A percentile compares a stretch with the other conserved stretches of the same genome.
Evolutionary conservation across 78 protist species (phyloP).

Genomic region (Diacronema lutheri): DNA sequence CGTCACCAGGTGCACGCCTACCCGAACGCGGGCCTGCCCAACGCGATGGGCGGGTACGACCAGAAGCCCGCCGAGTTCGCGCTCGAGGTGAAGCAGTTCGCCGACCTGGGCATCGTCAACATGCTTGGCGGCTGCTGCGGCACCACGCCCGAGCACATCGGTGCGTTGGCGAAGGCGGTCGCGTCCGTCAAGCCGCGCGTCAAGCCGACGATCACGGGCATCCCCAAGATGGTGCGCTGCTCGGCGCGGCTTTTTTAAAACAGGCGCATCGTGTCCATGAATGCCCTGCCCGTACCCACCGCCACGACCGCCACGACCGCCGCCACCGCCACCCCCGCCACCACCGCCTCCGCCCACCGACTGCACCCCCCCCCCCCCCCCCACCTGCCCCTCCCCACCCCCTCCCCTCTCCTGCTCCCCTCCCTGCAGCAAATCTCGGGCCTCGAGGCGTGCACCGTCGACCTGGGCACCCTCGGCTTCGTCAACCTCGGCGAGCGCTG

Average conservation of each 20-base stretch:
- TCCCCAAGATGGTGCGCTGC: neutral
- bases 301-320: neutral
- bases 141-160: constrained; percentile 92
- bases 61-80: constrained; percentile 87
- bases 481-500: constrained; percentile 99
- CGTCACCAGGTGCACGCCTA: constrained; percentile 35
- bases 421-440: constrained; percentile 66
- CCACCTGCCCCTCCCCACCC: no score
- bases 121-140: constrained; percentile 95
- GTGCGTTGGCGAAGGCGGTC: constrained; percentile 54
- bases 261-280: neutral
- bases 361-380: no score
- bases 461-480: constrained; percentile 56
- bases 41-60: constrained; percentile 93
- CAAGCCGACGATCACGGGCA: neutral
- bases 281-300: constrained; percentile 8
- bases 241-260: neutral
- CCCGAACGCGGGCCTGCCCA: constrained; percentile 80
- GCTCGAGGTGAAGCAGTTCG: constrained; percentile 58
- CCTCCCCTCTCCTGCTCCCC: constrained; percentile 10
- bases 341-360: no score
- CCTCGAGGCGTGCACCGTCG: constrained; percentile 71
- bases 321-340: no score
- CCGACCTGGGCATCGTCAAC: constrained; percentile 79
- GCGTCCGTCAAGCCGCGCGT: neutral